Percentiles rank a stretch among this genome's conserved stretches.
Evolutionary conservation across 192 early-diverging fungal species (phyloP).

Genomic region (Geosiphon pyriformis): DNA sequence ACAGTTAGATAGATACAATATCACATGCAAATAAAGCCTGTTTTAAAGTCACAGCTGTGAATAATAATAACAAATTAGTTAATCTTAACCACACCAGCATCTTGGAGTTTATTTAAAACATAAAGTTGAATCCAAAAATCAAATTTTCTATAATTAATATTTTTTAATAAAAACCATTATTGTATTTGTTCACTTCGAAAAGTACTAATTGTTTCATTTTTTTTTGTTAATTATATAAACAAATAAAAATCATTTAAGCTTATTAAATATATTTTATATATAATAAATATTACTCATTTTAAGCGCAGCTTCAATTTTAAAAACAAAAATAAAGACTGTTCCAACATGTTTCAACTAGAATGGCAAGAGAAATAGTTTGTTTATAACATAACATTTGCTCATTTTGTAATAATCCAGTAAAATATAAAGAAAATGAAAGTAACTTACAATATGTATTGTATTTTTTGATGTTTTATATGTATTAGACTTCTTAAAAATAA

Average conservation of each 20-base stretch:
- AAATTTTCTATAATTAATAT: too few relatives aligned
- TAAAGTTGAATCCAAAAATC: too few relatives aligned
- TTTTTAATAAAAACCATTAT: background rate
- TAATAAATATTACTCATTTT: background rate
- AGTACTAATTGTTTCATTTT: background rate
- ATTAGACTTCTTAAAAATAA: slow-evolving; percentile 8
- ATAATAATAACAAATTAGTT: too few relatives aligned
- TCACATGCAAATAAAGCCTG: too few relatives aligned
- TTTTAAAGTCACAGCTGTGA: too few relatives aligned
- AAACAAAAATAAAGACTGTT: slow-evolving; percentile 16
- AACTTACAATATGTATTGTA: slow-evolving; percentile 9
- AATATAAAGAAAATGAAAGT: too few relatives aligned
- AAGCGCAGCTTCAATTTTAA: slow-evolving; percentile 1
- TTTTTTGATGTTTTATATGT: background rate
- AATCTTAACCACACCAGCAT: too few relatives aligned
- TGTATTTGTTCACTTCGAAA: background rate
- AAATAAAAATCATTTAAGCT: background rate
- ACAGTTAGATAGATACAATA: too few relatives aligned
- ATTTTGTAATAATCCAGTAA: slow-evolving; percentile 1
- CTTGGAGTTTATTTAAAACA: too few relatives aligned
- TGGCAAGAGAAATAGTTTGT: slow-evolving; percentile 3
- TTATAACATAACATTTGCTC: slow-evolving; percentile 3
- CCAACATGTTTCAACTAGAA: background rate
- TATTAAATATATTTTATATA: background rate
- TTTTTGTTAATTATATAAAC: background rate